phyloP scores from a whole-genome alignment of 495 filamentous ascomycete species.

The Gamarada debralockiae region DNA sequence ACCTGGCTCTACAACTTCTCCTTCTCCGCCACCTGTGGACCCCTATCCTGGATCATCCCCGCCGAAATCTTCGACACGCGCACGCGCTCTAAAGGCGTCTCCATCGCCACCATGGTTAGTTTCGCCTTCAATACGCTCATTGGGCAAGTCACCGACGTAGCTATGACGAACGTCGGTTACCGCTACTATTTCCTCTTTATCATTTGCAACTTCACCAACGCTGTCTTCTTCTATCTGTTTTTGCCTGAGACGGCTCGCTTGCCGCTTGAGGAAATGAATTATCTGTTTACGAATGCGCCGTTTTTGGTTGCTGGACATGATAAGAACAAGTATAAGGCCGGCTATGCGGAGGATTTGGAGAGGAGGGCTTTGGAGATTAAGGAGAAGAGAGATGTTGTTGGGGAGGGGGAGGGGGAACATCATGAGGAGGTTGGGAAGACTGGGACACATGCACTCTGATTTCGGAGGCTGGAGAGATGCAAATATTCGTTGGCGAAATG shows the following conservation, averaged over 20 bases:
- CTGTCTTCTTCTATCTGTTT: slow-evolving; percentile 39
- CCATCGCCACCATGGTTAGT: slow-evolving; percentile 46
- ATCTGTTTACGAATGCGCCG: slow-evolving; percentile 63
- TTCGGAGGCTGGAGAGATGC: too few species aligned
- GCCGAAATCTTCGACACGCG: slow-evolving; percentile 49
- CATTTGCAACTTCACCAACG: slow-evolving; percentile 46
- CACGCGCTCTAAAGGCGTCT: slow-evolving; percentile 43
- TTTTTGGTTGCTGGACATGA: slow-evolving; percentile 52
- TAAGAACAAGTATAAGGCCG: slow-evolving; percentile 33
- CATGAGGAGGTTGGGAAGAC: too few species aligned
- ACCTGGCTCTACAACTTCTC: slow-evolving; percentile 53
- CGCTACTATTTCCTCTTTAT: slow-evolving; percentile 51
- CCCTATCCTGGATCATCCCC: slow-evolving; percentile 45
- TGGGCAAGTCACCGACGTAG: slow-evolving; percentile 48
- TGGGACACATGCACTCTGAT: too few species aligned
- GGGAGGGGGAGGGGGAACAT: not conserved
- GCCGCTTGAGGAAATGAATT: slow-evolving; percentile 26
- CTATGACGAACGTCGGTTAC: slow-evolving; percentile 47
- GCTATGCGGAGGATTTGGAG: slow-evolving; percentile 38
- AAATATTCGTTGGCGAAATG: too few species aligned
- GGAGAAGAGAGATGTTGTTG: slow-evolving; percentile 28
- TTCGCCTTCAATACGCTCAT: slow-evolving; percentile 55
- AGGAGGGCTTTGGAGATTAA: slow-evolving; percentile 37
- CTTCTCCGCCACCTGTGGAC: slow-evolving; percentile 50
- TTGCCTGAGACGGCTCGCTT: slow-evolving; percentile 36